A percentile compares a stretch with the other conserved stretches of the same genome.
phyloP scores from a whole-genome alignment of 371 early-diverging fungal genomes.

The Mortierella polycephala region DNA sequence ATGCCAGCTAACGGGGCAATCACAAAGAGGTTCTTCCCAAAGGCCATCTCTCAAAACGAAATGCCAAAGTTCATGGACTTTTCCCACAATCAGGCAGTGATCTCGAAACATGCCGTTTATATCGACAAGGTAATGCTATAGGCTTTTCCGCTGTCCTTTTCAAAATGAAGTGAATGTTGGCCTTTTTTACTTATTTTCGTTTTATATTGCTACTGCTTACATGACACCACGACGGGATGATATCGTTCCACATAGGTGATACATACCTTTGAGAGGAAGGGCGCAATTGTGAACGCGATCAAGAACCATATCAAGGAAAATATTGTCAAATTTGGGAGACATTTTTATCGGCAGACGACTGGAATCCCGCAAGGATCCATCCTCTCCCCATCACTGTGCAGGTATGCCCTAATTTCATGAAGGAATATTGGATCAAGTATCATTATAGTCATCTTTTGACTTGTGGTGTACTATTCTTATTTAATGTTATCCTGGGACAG shows the following conservation, averaged over 20 bases:
- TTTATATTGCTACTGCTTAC: too few species aligned
- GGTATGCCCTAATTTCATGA: conserved; percentile 48
- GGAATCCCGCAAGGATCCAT: conserved; percentile 94
- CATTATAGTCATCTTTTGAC: too few species aligned
- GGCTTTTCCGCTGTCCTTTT: not conserved
- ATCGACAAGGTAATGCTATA: conserved; percentile 64
- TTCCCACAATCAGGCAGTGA: conserved; percentile 57
- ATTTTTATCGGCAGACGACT: conserved; percentile 69
- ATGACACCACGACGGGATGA: not conserved
- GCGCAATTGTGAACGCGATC: conserved; percentile 56
- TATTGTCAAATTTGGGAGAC: conserved; percentile 66
- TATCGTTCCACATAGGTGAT: conserved; percentile 12
- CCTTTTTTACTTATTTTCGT: too few species aligned
- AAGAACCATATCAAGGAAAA: conserved; percentile 72
- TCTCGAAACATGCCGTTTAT: conserved; percentile 62
- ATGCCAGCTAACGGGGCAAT: conserved; percentile 57
- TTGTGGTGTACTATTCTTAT: too few species aligned
- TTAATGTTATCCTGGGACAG: conserved; percentile 36
- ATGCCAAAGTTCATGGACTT: conserved; percentile 60
- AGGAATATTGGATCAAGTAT: too few species aligned
- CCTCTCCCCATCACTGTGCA: conserved; percentile 87
- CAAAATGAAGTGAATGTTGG: too few species aligned
- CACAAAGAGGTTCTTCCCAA: conserved; percentile 51
- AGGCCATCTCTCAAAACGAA: conserved; percentile 52
- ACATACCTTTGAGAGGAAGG: conserved; percentile 24